Base-by-base conservation (phyloP, 768 basidiomycete species). In the Mycena rebaudengoi region DNA sequence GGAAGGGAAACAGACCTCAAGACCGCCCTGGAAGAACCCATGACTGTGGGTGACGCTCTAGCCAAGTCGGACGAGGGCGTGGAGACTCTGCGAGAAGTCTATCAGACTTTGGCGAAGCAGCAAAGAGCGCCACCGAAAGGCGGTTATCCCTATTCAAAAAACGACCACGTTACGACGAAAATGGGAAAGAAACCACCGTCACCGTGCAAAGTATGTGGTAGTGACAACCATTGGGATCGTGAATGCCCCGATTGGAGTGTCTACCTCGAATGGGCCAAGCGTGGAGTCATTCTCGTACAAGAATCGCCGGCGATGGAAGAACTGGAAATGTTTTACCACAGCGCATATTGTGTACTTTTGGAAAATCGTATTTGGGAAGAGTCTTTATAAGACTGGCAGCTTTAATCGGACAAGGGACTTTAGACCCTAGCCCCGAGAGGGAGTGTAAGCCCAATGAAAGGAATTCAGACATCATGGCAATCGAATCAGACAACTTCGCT, bases 121-220 rank as follows among this genome's bases (percentile, higher is more conserved):
- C 56, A 48, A 20, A 16, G 56, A 2, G 23, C 35, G 29, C 56
- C 56, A 7, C 56, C 56, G 5, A 46, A 46, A n/a, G 46, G 46
- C 6, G 45, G 45, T 2, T 58, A 58, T 21, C 56, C 56, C 5
- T 58, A 35, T 28, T 1, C n/a, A 8, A 48, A 48, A 13, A 48
- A 58, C 18, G 45, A 58, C 21, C 35, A 48, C 7, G 45, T 48
- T 7, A 37, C n/a, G 5, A 58, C 56, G 2, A 58, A 58, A 14
- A 37, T 58, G 45, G 56, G 56, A 1, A 33, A 37, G 8, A 5
- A 4, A 8, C 56, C 56, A 20, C 56, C 46, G 0, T 58, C 56
- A 0, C 56, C 56, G 2, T 58, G 56, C 45, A 58, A 58, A n/a
- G 45, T 49, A 4, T 58, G 56, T 37, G 45, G 56, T 1, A 58